phyloP scores from a whole-genome alignment of 352 stramenopile genomes.

The Globisporangium solare region DNA sequence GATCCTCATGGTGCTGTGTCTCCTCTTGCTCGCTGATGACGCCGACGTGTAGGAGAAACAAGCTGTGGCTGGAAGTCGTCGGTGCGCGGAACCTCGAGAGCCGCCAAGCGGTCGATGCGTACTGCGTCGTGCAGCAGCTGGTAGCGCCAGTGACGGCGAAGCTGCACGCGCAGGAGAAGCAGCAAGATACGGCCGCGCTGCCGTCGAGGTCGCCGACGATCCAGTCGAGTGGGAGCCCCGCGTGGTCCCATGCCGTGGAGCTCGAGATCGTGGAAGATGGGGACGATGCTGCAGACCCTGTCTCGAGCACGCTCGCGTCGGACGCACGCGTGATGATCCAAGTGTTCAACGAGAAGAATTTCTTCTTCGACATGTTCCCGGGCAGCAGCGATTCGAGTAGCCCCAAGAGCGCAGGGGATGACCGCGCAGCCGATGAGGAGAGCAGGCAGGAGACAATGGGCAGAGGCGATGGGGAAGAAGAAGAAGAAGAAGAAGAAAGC shows the following conservation, averaged over 20 bases:
- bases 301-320: neutral
- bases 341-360: constrained; percentile 70
- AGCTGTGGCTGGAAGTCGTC: constrained; percentile 67
- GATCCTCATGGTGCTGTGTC: no score
- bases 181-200: neutral
- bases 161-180: neutral
- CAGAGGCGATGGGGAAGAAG: neutral
- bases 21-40: no score
- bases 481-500: neutral
- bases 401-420: constrained; percentile 4
- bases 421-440: neutral
- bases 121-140: constrained; percentile 52
- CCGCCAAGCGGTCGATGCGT: constrained; percentile 51
- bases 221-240: constrained; percentile 21
- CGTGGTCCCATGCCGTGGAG: constrained; percentile 42
- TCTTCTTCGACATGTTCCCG: constrained; percentile 87
- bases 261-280: constrained; percentile 20
- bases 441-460: neutral
- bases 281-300: constrained; percentile 2
- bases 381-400: constrained; percentile 13
- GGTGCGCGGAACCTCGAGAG: constrained; percentile 66
- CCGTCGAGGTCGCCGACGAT: constrained; percentile 14
- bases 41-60: constrained; percentile 16
- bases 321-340: constrained; percentile 28
- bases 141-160: neutral